Conservation (phyloP, 495 filamentous ascomycete genomes). For the Lasiosphaeriaceae sp. region DNA sequence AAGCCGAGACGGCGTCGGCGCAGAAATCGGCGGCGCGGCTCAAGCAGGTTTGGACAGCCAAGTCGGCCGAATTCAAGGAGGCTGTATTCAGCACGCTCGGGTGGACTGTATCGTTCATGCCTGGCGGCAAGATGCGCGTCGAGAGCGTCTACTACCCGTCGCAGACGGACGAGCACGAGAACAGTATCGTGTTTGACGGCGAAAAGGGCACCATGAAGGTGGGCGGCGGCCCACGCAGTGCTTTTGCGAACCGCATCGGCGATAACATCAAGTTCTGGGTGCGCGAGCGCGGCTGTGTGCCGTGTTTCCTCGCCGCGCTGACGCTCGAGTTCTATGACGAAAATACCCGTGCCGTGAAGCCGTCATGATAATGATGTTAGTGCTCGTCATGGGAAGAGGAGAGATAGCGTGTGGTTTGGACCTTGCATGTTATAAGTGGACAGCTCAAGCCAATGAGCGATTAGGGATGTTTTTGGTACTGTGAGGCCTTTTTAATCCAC, state of each 20-base stretch:
- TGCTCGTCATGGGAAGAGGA: neutral
- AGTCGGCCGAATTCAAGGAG: conserved; percentile 89
- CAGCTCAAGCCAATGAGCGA: too few relatives aligned
- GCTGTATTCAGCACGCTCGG: conserved; percentile 84
- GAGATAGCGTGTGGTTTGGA: too few relatives aligned
- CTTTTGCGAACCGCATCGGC: conserved; percentile 78
- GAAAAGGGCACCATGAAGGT: conserved; percentile 98
- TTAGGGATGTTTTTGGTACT: too few relatives aligned
- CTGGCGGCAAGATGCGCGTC: conserved; percentile 85
- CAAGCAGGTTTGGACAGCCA: conserved; percentile 84
- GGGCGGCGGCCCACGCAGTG: conserved; percentile 78
- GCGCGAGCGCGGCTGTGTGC: conserved; percentile 82
- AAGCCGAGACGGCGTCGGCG: conserved; percentile 69
- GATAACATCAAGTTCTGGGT: conserved; percentile 91
- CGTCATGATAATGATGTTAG: neutral
- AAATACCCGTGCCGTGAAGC: conserved; percentile 33
- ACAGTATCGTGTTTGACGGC: conserved; percentile 93
- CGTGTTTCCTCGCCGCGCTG: conserved; percentile 84
- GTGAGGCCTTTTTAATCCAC: too few relatives aligned
- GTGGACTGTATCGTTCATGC: conserved; percentile 89
- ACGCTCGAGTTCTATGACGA: conserved; percentile 92
- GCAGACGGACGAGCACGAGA: conserved; percentile 67
- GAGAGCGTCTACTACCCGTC: conserved; percentile 74
- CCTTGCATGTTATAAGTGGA: too few relatives aligned
- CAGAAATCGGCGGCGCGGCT: conserved; percentile 82